Base-by-base conservation (phyloP, 2,329 filamentous ascomycete species). In the Lasiodiplodia hormozganensis region DNA sequence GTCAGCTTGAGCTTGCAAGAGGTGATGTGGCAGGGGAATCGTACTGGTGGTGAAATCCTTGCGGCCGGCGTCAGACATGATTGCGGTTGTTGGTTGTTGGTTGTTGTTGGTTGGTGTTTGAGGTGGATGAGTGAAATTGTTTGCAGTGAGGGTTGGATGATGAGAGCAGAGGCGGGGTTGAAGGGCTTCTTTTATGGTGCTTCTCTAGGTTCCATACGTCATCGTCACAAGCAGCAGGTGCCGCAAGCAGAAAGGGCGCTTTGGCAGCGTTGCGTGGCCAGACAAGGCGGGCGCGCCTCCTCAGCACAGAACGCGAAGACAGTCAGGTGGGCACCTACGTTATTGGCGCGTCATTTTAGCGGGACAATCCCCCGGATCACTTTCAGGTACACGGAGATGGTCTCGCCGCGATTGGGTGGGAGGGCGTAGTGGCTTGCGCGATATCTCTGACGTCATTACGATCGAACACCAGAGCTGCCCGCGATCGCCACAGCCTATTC, bases 11-110 rank as follows among this genome's bases (percentile, higher is more conserved):
- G n/a, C 8, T 25, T 1, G 7, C 1, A 31, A 16, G 28, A 21
- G 16, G 31, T 21, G 54, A 14, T n/a, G n/a, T 0, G 16, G 58
- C 43, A 16, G 49, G 68, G 52, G 52, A 34, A 65, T 73, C 75
- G 65, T 72, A 79, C 81, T 86, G 77, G 82, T 83, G 73, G 78
- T 75, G 79, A 88, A 84, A 80, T 88, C 86, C 81, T 90, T 89
- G 86, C 88, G 87, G 76, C 83, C 84, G 74, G 79, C 66, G 81
- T 89, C 88, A 84, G 88, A 86, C 87, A 88, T 89, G 79, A 74
- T 76, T 70, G 68, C 86, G 86, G 75, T 72, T 83, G 76, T 73
- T 73, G 86, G 75, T 72, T 83, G 76, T 73, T 73, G 71, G 62
- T 76, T 74, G 68, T 70, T 74, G 70, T 73, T 71, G 57, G 68